phyloP scores from a whole-genome alignment of 495 filamentous ascomycete species.

The Aspergillus wentii region DNA sequence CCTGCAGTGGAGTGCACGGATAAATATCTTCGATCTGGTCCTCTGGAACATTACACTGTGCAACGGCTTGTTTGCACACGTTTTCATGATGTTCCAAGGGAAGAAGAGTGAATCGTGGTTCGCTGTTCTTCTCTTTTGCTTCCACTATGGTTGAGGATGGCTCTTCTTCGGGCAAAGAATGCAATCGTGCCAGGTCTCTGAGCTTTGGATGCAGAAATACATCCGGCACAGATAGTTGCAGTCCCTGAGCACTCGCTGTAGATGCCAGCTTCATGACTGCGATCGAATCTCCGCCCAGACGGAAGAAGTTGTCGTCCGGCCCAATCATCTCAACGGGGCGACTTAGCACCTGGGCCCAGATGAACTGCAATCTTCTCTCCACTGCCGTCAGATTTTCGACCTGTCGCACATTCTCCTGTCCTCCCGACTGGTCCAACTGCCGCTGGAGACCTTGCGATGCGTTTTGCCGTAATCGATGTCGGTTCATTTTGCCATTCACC shows the following conservation, averaged over 20 bases:
- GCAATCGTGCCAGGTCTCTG: slow-evolving; percentile 31
- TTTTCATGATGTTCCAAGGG: too few relatives aligned
- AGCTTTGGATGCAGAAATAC: slow-evolving; percentile 33
- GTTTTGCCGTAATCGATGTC: not conserved
- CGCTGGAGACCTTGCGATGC: not conserved
- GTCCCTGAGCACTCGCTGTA: slow-evolving; percentile 8
- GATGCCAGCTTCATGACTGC: slow-evolving; percentile 41
- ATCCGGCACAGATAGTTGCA: slow-evolving; percentile 27
- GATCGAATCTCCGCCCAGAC: slow-evolving; percentile 50
- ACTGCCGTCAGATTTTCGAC: too few relatives aligned
- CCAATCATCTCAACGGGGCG: slow-evolving; percentile 17
- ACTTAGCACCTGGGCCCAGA: slow-evolving; percentile 33
- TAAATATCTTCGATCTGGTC: slow-evolving; percentile 9
- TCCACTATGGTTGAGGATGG: not conserved
- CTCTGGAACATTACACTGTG: slow-evolving; percentile 5
- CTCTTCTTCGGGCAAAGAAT: too few relatives aligned
- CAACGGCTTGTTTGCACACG: too few relatives aligned
- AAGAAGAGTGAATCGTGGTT: too few relatives aligned
- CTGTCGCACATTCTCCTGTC: too few relatives aligned
- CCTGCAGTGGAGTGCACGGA: slow-evolving; percentile 57
- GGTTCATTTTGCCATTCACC: slow-evolving; percentile 12
- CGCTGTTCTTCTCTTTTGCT: too few relatives aligned
- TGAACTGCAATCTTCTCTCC: too few relatives aligned
- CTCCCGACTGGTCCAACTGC: too few relatives aligned
- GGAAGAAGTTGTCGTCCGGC: slow-evolving; percentile 48